A percentile compares a stretch with the other conserved stretches of the same genome.
Conservation (phyloP, 129 eudicot genomes). For the Lactuca saligna region DNA sequence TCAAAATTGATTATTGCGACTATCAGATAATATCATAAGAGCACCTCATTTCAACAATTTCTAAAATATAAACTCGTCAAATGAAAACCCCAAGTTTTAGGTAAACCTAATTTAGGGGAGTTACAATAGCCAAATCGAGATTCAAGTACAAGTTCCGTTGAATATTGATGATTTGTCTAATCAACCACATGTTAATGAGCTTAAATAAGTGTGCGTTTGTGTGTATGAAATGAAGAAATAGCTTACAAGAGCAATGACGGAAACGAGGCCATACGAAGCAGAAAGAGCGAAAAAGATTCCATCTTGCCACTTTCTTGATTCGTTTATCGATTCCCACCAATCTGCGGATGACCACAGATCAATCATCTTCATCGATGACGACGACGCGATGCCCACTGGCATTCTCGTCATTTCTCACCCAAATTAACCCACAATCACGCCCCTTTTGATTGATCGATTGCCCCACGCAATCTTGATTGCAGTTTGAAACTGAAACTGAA, state of each 20-base stretch:
- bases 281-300: conserved; percentile 62
- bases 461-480: conserved; percentile 4
- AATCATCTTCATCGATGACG: conserved; percentile 21
- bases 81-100: neutral
- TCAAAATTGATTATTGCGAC: too few species aligned
- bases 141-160: conserved; percentile 8
- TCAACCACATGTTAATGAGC: neutral
- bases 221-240: neutral
- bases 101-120: conserved; percentile 17
- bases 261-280: conserved; percentile 57
- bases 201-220: conserved; percentile 1
- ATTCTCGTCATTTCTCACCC: conserved; percentile 27
- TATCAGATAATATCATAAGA: neutral
- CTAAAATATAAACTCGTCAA: neutral
- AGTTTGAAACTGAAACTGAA: conserved; percentile 1
- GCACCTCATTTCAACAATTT: conserved; percentile 2
- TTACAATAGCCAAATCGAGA: neutral
- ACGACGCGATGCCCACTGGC: conserved; percentile 27
- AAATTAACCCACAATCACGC: neutral
- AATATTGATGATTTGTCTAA: neutral
- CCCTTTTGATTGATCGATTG: conserved; percentile 4
- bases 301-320: conserved; percentile 64
- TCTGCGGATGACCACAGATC: conserved; percentile 27
- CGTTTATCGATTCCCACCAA: conserved; percentile 69
- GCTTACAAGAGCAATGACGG: conserved; percentile 61